These are phyloP conservation scores for Balamuthia mandrillaris DNA, from an alignment of 208 protist genomes.

Conservation along the genomic window DNA sequence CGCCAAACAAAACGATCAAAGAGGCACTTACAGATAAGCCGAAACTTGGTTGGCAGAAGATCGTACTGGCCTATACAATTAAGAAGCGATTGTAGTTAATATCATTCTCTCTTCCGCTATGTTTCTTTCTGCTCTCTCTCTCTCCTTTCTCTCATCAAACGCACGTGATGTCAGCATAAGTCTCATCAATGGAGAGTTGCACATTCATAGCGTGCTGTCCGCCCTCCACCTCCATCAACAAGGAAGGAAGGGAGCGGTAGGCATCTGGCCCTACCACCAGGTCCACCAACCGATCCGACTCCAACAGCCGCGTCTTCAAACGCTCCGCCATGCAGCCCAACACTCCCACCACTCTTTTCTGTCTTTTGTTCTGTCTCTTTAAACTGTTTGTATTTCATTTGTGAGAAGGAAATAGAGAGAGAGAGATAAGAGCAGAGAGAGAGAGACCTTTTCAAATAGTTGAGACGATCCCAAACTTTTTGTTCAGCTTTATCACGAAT, in stretches of 20 bases:
- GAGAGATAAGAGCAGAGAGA: no score
- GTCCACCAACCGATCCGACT: slow-evolving; percentile 68
- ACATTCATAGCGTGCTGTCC: slow-evolving; percentile 69
- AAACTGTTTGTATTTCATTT: neutral
- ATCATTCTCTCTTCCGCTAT: neutral
- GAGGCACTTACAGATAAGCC: slow-evolving; percentile 46
- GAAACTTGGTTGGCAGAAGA: slow-evolving; percentile 32
- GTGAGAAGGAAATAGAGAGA: no score
- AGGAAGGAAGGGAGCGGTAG: slow-evolving; percentile 75
- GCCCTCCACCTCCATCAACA: slow-evolving; percentile 53
- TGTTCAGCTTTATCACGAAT: slow-evolving; percentile 79
- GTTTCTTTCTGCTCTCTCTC: no score
- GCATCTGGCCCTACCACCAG: slow-evolving; percentile 78
- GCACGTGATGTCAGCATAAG: slow-evolving; percentile 80
- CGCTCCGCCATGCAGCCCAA: slow-evolving; percentile 83
- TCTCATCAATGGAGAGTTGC: slow-evolving; percentile 77
- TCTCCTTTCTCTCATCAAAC: slow-evolving; percentile 60
- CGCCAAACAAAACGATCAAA: neutral
- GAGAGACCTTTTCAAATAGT: slow-evolving; percentile 47
- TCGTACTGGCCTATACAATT: no score
- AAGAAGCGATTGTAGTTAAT: no score
- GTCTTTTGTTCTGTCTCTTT: neutral
- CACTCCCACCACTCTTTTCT: slow-evolving; percentile 43
- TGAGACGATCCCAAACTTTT: slow-evolving; percentile 75
- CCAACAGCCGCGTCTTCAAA: slow-evolving; percentile 74